Conservation (phyloP, 345 rosid species). For the Brassica carinata region DNA sequence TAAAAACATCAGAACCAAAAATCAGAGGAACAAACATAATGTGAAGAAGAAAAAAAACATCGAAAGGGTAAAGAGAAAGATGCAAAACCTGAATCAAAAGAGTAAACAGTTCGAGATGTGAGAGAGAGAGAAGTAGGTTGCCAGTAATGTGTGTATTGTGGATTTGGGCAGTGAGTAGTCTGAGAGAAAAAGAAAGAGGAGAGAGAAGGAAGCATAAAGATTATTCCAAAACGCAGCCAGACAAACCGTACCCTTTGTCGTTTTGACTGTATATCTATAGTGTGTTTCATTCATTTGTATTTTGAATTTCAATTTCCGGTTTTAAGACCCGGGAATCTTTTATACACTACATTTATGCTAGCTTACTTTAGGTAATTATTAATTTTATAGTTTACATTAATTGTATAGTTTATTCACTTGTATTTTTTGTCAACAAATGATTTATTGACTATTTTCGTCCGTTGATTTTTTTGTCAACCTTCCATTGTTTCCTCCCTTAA, state of each 20-base stretch:
- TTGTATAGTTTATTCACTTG: not conserved
- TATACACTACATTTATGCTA: not conserved
- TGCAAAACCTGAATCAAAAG: conserved; percentile 33
- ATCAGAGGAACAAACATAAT: conserved; percentile 2
- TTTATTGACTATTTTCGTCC: not conserved
- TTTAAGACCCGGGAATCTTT: conserved; percentile 24
- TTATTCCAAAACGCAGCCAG: conserved; percentile 45
- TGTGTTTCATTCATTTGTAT: not conserved
- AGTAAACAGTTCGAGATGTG: conserved; percentile 19
- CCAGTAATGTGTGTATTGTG: conserved; percentile 33
- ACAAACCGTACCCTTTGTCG: conserved; percentile 45
- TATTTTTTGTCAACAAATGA: not conserved
- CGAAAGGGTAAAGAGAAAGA: conserved; percentile 19
- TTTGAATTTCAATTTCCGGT: conserved; percentile 25
- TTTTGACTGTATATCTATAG: conserved; percentile 21
- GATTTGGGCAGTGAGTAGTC: conserved; percentile 43
- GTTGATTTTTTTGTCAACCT: too few relatives aligned
- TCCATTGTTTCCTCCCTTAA: too few relatives aligned
- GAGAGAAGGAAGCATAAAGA: conserved; percentile 31
- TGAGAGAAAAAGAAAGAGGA: conserved; percentile 5
- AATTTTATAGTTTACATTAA: not conserved
- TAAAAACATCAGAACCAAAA: not conserved
- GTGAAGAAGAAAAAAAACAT: conserved; percentile 3
- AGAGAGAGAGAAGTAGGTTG: conserved; percentile 33
- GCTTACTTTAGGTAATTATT: not conserved